Conservation (phyloP, 306 rosid genomes). For the Elaeagnus macrophylla region DNA sequence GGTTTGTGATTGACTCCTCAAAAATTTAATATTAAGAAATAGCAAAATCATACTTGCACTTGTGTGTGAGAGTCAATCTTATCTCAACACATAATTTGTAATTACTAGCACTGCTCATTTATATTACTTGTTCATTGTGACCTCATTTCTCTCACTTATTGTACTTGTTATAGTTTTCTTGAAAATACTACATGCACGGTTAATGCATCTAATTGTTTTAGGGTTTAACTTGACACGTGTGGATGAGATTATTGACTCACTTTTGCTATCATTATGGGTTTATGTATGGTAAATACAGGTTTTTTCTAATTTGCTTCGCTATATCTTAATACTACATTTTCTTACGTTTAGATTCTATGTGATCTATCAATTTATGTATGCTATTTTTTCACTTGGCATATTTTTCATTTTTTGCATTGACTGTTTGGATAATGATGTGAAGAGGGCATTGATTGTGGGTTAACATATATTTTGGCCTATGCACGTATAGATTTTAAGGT, state of each 20-base stretch:
- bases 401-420: not conserved
- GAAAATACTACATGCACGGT: not conserved
- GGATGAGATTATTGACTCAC: conserved; percentile 96
- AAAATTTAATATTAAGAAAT: too few species aligned
- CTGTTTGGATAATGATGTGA: conserved; percentile 15
- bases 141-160: not conserved
- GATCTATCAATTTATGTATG: not conserved
- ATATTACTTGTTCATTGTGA: too few species aligned
- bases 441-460: conserved; percentile 80
- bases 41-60: too few species aligned
- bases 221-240: conserved; percentile 76
- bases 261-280: conserved; percentile 25
- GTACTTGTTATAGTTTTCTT: not conserved
- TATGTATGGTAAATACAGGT: conserved; percentile 9
- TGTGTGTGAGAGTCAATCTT: too few species aligned
- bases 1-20: too few species aligned
- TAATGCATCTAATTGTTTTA: conserved; percentile 24
- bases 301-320: too few species aligned
- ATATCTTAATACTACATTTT: too few species aligned
- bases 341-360: not conserved
- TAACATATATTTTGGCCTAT: conserved; percentile 88
- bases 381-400: not conserved
- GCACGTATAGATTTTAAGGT: conserved; percentile 93
- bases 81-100: too few species aligned
- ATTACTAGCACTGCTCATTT: too few species aligned